Base-by-base conservation (phyloP, 108 stramenopile species). In the Skeletonema menzelii region DNA sequence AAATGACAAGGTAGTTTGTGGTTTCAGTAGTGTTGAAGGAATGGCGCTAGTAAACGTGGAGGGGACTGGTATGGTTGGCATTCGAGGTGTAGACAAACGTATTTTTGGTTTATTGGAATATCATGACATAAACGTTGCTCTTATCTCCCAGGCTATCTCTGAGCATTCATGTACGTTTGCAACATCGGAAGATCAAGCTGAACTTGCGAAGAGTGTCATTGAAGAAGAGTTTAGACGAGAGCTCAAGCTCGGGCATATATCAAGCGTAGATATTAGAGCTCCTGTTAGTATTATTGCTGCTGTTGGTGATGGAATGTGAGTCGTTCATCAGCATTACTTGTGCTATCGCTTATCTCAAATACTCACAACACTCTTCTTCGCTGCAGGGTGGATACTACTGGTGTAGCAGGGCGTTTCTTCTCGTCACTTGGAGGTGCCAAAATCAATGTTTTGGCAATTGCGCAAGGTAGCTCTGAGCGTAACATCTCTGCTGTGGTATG, bases 241-340 rank as follows among this genome's bases (percentile, higher is more conserved):
- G 76, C 56, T 96, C 24, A 76, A 73, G 30, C 61, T 53, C 15
- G 74, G 15, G 8, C 76, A 73, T 56, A 76, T 87, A 59, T 79
- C 86, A 19, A 82, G 74, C 11, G 77, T 88, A 53, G 86, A 88
- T 63, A 71, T 89, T 17, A 58, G 59, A 17, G 62, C 69, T 24
- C 91, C 91, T n/a, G 90, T 91, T 70, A 85, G 87, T 62, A 95
- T 97, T 70, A 90, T 97, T 68, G 96, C 96, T 59, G 94, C 94
- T 2, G 90, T 97, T 22, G 94, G 96, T 37, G 96, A 95, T 69
- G 90, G 90, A 6, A 95, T 95, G 96, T 66, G 66, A 53, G 55
- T 42, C 14, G 31, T 2, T 42, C 40, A 15, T 42, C n/a, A n/a
- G 15, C n/a, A 15, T 42, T n/a, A 3, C 15, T n/a, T 11, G 40